Base-by-base conservation (phyloP, 768 basidiomycete genomes). In the Cystobasidium tubakii region DNA sequence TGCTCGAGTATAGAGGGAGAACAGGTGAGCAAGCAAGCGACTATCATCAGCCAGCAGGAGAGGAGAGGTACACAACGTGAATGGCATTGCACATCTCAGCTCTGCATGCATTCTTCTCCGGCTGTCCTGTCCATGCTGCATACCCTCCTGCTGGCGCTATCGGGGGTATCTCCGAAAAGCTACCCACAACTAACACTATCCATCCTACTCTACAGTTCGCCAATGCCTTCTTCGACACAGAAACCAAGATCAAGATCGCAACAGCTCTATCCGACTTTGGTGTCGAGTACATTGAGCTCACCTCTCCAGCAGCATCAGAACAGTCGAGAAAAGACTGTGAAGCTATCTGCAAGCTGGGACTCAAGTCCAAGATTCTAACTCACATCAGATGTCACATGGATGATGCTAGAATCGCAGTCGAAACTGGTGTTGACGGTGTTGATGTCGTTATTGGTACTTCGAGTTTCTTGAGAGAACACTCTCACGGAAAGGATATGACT, bases 331-430 rank as follows among this genome's bases (percentile, higher is more conserved):
- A 84, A 34, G 95, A 98, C 80, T 99, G 96, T 84, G 92, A 95
- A 84, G 90, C 91, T 57, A 99, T 99, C 83, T 99, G 96, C 88
- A 94, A 92, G 86, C 91, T 98, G 77, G 93, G 94, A 1, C 85
- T 98, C 82, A 92, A 91, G 85, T 85, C 88, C 80, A 96, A 95
- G 86, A 93, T 98, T 82, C 87, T 98, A 75, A 99, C 96, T 6
- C 96, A 99, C 84, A 98, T 99, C 78, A 88, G 96, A 57, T 99
- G 96, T 82, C 96, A 99, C 82, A 98, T 99, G 96, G 94, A 98
- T 80, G 96, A 99, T 83, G 96, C 96, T 15, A 87, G 91, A 66
- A 92, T 97, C 79, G 96, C 96, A 43, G 94, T 98, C 66, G 95
- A 98, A 84, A 98, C 96, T 76, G 92, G 93, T 81, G 95, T 99